A percentile compares a stretch with the other conserved stretches of the same genome.
These are phyloP conservation scores for Fomes fomentarius DNA, from an alignment of 1,284 basidiomycete genomes.

Conservation along the genomic window DNA sequence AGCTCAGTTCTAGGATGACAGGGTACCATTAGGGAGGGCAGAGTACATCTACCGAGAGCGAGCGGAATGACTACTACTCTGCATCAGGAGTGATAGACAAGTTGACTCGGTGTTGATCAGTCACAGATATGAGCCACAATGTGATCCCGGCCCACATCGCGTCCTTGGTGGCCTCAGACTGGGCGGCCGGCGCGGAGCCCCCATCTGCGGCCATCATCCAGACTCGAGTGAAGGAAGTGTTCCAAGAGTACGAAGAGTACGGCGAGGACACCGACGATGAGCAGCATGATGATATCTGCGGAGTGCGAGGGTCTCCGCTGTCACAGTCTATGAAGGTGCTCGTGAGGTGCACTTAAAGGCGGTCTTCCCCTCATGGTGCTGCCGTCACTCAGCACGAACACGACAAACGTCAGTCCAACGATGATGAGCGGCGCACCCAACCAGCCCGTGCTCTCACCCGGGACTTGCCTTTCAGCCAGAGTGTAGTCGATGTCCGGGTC, in stretches of 20 bases:
- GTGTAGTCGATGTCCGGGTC: constrained; percentile 45
- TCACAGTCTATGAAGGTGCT: no score
- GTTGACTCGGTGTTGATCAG: no score
- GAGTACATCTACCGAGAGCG: no score
- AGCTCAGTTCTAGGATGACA: no score
- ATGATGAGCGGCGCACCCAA: constrained; percentile 79
- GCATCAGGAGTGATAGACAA: no score
- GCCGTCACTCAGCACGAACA: constrained; percentile 82
- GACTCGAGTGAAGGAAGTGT: constrained; percentile 70
- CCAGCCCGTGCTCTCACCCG: no score
- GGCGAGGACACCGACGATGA: constrained; percentile 67
- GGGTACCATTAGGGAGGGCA: no score
- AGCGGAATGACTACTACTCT: no score
- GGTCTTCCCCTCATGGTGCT: constrained; percentile 72
- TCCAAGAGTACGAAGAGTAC: constrained; percentile 73
- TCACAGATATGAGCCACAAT: constrained; percentile 61
- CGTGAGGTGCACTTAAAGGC: constrained; percentile 57
- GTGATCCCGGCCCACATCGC: constrained; percentile 69
- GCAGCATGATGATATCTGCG: constrained; percentile 60
- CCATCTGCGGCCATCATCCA: constrained; percentile 42
- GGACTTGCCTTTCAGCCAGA: constrained; percentile 52
- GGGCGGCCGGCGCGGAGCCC: constrained; percentile 43
- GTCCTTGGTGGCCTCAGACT: constrained; percentile 56
- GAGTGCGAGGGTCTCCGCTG: not conserved
- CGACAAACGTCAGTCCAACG: constrained; percentile 73